A percentile compares a stretch with the other conserved stretches of the same genome.
Conservation (phyloP, 768 basidiomycete species). For the Crucibulum laeve region DNA sequence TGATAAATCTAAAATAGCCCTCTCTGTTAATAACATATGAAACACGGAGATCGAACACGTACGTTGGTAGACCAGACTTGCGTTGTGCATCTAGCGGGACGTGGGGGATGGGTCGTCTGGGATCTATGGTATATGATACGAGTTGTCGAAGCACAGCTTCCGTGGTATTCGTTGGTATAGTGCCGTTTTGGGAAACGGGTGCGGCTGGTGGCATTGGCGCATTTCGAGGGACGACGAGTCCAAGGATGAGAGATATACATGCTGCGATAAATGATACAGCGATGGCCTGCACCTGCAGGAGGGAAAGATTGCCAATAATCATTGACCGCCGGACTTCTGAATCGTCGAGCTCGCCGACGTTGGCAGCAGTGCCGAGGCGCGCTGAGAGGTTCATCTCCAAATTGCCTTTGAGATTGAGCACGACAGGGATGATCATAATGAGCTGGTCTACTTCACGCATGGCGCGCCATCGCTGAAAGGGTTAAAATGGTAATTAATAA, state of each 20-base stretch:
- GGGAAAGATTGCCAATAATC: conserved; percentile 75
- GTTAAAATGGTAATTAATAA: not conserved
- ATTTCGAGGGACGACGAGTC: conserved; percentile 49
- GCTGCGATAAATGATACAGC: conserved; percentile 87
- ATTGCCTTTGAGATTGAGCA: conserved; percentile 96
- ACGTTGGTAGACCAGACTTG: conserved; percentile 33
- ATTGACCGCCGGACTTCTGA: conserved; percentile 55
- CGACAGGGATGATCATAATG: conserved; percentile 92
- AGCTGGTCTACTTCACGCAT: conserved; percentile 91
- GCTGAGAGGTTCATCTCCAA: conserved; percentile 99
- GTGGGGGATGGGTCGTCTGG: conserved; percentile 20
- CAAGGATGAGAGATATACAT: conserved; percentile 68
- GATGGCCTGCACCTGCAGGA: conserved; percentile 92
- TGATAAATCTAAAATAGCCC: conserved; percentile 63
- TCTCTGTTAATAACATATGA: conserved; percentile 1
- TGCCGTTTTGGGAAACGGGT: conserved; percentile 7
- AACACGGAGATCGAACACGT: conserved; percentile 9
- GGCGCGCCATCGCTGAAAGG: conserved; percentile 73
- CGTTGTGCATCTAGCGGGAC: conserved; percentile 15
- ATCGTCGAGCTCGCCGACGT: conserved; percentile 87
- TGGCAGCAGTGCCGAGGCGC: conserved; percentile 90
- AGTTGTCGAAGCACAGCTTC: conserved; percentile 10
- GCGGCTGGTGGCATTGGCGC: conserved; percentile 12
- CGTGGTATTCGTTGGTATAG: conserved; percentile 9
- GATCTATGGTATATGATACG: conserved; percentile 12